Evolutionary conservation across 1,139 yeast genomes (phyloP).

Genomic region (Geotrichum siamense): DNA sequence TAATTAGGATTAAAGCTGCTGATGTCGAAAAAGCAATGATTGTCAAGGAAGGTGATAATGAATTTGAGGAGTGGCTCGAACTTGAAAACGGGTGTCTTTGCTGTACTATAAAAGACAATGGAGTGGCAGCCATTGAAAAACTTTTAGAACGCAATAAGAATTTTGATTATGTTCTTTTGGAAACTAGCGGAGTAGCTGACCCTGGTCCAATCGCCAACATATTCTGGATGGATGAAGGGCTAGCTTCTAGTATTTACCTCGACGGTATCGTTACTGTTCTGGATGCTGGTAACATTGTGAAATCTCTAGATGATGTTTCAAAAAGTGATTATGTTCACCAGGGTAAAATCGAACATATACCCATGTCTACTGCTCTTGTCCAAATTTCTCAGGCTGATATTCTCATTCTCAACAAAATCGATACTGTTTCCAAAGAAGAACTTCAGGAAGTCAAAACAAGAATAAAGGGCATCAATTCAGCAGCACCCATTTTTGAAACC

Average conservation of each 20-base stretch:
- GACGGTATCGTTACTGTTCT: slow-evolving; percentile 93
- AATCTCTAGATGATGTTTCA: slow-evolving; percentile 63
- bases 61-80: slow-evolving; percentile 89
- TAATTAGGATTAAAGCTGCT: too few relatives aligned
- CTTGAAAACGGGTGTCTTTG: slow-evolving; percentile 94
- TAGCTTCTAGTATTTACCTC: slow-evolving; percentile 73
- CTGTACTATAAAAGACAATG: slow-evolving; percentile 90
- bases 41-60: slow-evolving; percentile 51
- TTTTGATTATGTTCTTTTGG: slow-evolving; percentile 83
- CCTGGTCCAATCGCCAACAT: slow-evolving; percentile 93
- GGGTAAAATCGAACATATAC: slow-evolving; percentile 39
- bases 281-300: slow-evolving; percentile 63
- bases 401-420: slow-evolving; percentile 70
- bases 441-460: slow-evolving; percentile 32
- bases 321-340: slow-evolving; percentile 56
- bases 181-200: slow-evolving; percentile 97
- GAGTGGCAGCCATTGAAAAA: slow-evolving; percentile 89
- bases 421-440: slow-evolving; percentile 37
- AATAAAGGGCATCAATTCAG: slow-evolving; percentile 54
- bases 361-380: slow-evolving; percentile 75
- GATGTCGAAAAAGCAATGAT: slow-evolving; percentile 85
- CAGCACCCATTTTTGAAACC: slow-evolving; percentile 62
- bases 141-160: slow-evolving; percentile 64
- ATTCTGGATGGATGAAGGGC: slow-evolving; percentile 95
- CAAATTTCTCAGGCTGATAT: slow-evolving; percentile 90